Evolutionary conservation across 768 basidiomycete species (phyloP).

Genomic region (Phylloporus scabripes): DNA sequence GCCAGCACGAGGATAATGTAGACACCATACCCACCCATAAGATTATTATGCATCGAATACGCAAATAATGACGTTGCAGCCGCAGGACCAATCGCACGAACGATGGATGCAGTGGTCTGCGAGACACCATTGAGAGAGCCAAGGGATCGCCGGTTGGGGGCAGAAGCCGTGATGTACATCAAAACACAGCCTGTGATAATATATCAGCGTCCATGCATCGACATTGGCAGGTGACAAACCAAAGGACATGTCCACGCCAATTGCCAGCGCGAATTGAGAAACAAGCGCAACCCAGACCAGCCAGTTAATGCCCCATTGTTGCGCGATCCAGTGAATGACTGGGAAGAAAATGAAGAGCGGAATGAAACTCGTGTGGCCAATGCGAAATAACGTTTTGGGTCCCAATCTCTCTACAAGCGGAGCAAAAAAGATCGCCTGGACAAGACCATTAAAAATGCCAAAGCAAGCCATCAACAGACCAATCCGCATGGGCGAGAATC

Average conservation of each 20-base stretch:
- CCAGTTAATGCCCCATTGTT: slow-evolving; percentile 17
- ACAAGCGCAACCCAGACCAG: slow-evolving; percentile 26
- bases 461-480: slow-evolving; percentile 33
- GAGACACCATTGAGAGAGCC: slow-evolving; percentile 60
- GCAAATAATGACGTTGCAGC: slow-evolving; percentile 33
- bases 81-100: slow-evolving; percentile 33
- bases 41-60: slow-evolving; percentile 30
- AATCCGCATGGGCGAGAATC: slow-evolving; percentile 32
- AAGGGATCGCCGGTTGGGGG: slow-evolving; percentile 62
- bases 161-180: slow-evolving; percentile 60
- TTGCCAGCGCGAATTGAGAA: slow-evolving; percentile 19
- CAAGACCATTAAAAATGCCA: slow-evolving; percentile 29
- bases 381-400: slow-evolving; percentile 26
- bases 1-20: slow-evolving; percentile 25
- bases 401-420: slow-evolving; percentile 28
- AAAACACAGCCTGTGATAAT: slow-evolving; percentile 51
- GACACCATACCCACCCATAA: slow-evolving; percentile 35
- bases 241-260: slow-evolving; percentile 30
- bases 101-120: slow-evolving; percentile 27
- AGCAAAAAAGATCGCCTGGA: slow-evolving; percentile 33
- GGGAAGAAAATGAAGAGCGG: slow-evolving; percentile 31
- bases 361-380: slow-evolving; percentile 25
- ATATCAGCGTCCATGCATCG: slow-evolving; percentile 3
- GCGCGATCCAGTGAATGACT: slow-evolving; percentile 24
- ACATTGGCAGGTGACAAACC: slow-evolving; percentile 18